These are phyloP conservation scores for Sporisorium sorghi DNA, from an alignment of 1,284 basidiomycete species.

Conservation along the genomic window DNA sequence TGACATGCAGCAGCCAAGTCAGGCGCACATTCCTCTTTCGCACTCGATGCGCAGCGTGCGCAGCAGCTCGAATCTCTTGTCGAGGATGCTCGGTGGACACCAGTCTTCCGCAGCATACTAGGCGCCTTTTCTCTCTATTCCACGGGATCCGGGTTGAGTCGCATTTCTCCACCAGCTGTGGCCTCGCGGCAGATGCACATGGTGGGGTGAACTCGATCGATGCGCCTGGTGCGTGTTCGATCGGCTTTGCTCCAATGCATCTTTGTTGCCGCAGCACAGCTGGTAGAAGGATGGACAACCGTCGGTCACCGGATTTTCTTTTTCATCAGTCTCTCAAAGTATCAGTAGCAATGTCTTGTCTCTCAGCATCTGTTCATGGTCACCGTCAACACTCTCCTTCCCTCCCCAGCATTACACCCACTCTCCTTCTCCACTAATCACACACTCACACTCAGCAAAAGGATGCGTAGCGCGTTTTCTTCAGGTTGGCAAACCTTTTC, in stretches of 20 bases:
- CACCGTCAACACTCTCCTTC: slow-evolving; percentile 20
- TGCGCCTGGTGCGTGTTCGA: slow-evolving; percentile 32
- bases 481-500: slow-evolving; percentile 29
- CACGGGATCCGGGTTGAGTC: slow-evolving; percentile 41
- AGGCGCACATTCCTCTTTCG: slow-evolving; percentile 40
- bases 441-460: slow-evolving; percentile 10
- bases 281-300: slow-evolving; percentile 31
- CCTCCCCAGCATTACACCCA: neutral
- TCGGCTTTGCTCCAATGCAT: neutral
- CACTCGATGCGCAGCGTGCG: slow-evolving; percentile 56
- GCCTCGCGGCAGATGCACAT: slow-evolving; percentile 18
- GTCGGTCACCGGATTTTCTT: slow-evolving; percentile 37
- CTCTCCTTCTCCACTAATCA: slow-evolving; percentile 13
- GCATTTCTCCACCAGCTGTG: slow-evolving; percentile 15
- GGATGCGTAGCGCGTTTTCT: slow-evolving; percentile 12
- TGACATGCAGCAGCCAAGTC: slow-evolving; percentile 53
- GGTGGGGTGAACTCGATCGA: slow-evolving; percentile 1
- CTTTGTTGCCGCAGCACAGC: neutral
- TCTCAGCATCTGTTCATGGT: slow-evolving; percentile 32
- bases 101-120: slow-evolving; percentile 49
- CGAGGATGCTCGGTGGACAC: slow-evolving; percentile 59
- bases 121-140: slow-evolving; percentile 16
- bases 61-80: slow-evolving; percentile 58
- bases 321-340: slow-evolving; percentile 10
- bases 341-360: slow-evolving; percentile 27